Base-by-base conservation (phyloP, 768 basidiomycete genomes). In the Fomitopsis pulvina region DNA sequence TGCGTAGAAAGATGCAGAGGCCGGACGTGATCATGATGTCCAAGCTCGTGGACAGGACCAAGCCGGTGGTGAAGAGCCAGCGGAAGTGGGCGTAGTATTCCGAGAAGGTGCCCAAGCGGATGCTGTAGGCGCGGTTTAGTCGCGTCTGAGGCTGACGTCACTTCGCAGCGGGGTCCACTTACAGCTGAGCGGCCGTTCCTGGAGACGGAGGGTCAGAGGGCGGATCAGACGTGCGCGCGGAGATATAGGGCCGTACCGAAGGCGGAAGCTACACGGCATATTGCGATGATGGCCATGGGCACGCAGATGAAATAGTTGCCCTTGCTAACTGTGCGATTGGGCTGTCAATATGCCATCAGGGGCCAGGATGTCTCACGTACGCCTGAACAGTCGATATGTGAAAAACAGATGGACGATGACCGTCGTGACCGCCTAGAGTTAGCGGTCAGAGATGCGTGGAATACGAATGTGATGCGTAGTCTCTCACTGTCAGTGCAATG, bases 41-140 rank as follows among this genome's bases (percentile, higher is more conserved):
- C 30, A 61, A 52, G 21, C 51, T 53, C 2, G 59, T 48, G 7
- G 63, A 61, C 18, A 63, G 51, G 11, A 48, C 52, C 22, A 64
- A 55, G 14, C 61, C 61, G 11, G 59, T 38, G 8, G 60, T 63
- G 51, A 64, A 63, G 2, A 64, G 48, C 60, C 58, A 63, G 47
- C 55, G 40, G 48, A 50, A 59, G 16, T 48, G 27, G 18, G 50
- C n/a, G 16, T 53, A 57, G 52, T 59, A 59, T 37, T 41, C 51
- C 24, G 51, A 46, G 44, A 53, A 57, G 30, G 51, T 61, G 18
- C 52, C 53, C 4, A 57, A 25, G 2, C 52, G 53, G 38, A 61
- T 58, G 24, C 57, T 58, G 44, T 6, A 40, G 14, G 29, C 41
- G 37, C 32, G 16, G 6, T 29, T 30, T 8, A 37, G 14, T 8